Conservation (phyloP, 1,139 yeast species). For the Saccharomyces hybrid region DNA sequence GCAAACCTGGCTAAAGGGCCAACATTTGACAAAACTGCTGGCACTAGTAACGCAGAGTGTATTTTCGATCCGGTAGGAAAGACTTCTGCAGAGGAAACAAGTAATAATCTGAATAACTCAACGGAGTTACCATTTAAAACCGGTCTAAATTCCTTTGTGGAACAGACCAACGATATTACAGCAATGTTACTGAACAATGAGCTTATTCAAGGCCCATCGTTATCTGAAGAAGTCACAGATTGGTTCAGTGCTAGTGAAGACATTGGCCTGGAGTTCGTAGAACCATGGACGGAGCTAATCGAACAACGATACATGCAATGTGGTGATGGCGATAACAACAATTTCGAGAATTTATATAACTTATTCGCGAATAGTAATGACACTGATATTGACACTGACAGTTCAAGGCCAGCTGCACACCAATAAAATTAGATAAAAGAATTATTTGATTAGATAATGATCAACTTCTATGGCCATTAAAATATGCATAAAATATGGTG, state of each 20-base stretch:
- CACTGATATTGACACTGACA: background rate
- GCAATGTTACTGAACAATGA: background rate
- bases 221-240: conserved; percentile 46
- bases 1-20: background rate
- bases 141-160: background rate
- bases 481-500: no score
- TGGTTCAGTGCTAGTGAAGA: conserved; percentile 61
- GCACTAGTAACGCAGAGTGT: background rate
- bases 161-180: background rate
- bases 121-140: background rate
- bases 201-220: background rate
- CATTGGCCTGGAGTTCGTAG: conserved; percentile 79
- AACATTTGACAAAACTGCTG: background rate
- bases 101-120: background rate
- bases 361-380: conserved; percentile 1
- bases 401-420: background rate
- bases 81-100: background rate
- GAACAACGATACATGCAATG: conserved; percentile 41
- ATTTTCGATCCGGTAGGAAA: background rate
- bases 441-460: background rate
- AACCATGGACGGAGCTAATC: conserved; percentile 80
- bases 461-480: no score
- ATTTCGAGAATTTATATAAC: conserved; percentile 9
- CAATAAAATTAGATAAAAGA: background rate
- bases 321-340: conserved; percentile 6